These are phyloP conservation scores for Ogataea salicorniae DNA, from an alignment of 805 yeast species.

Conservation along the genomic window DNA sequence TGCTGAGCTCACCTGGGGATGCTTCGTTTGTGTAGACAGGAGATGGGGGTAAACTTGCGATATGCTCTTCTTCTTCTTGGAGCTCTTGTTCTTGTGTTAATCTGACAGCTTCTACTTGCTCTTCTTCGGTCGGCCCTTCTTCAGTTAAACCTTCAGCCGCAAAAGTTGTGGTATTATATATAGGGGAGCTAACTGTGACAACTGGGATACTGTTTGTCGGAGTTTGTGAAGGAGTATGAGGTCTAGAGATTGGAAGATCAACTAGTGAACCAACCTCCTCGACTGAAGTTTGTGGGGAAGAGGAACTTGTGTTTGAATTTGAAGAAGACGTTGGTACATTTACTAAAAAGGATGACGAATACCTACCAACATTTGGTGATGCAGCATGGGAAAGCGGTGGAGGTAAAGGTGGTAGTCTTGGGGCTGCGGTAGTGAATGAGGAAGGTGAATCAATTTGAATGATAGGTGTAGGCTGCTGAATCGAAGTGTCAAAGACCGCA, in stretches of 20 bases:
- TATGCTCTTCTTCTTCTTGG: constrained; percentile 17
- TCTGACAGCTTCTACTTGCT: neutral
- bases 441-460: constrained; percentile 11
- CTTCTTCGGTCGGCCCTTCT: neutral
- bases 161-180: no score
- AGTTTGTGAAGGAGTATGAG: no score
- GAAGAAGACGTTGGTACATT: neutral
- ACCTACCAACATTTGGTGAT: neutral
- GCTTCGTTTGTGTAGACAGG: constrained; percentile 27
- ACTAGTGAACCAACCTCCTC: no score
- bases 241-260: no score
- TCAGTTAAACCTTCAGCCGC: neutral
- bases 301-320: neutral
- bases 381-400: constrained; percentile 5
- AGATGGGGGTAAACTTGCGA: constrained; percentile 26
- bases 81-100: constrained; percentile 2
- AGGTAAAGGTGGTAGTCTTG: constrained; percentile 15
- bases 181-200: no score
- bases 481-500: neutral
- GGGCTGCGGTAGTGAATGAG: neutral
- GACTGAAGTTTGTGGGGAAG: no score
- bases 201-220: no score
- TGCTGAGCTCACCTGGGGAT: constrained; percentile 22
- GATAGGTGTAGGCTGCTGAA: neutral
- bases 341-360: neutral